Evolutionary conservation across 805 yeast species (phyloP).

Genomic region (Schizosaccharomyces pombe): DNA sequence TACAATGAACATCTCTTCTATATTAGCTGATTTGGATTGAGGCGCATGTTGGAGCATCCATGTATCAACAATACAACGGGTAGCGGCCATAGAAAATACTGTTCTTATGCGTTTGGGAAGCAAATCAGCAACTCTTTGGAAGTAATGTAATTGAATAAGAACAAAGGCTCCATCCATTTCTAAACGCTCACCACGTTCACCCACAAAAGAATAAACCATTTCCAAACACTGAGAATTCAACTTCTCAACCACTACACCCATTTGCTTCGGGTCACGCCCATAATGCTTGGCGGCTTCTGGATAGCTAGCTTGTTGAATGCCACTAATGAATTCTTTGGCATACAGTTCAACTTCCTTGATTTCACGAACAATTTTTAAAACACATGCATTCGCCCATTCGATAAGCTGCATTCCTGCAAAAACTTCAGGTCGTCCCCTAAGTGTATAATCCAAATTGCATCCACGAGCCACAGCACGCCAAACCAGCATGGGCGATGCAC

Average conservation of each 20-base stretch:
- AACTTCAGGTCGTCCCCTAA: neutral
- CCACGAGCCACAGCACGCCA: neutral
- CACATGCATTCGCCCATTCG: neutral
- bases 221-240: neutral
- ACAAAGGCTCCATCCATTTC: neutral
- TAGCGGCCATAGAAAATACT: neutral
- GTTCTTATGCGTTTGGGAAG: neutral
- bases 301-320: neutral
- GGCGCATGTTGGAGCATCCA: neutral
- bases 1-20: neutral
- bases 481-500: neutral
- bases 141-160: neutral
- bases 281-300: neutral
- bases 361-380: neutral
- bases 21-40: neutral
- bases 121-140: neutral
- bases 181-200: neutral
- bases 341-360: neutral
- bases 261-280: neutral
- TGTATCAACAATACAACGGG: neutral
- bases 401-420: neutral
- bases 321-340: neutral
- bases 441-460: neutral
- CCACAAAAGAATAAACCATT: neutral
- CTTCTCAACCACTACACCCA: neutral